Percentiles rank a stretch among this genome's conserved stretches.
Evolutionary conservation across 371 early-diverging fungal species (phyloP).

Genomic region (Mucor velutinosus): DNA sequence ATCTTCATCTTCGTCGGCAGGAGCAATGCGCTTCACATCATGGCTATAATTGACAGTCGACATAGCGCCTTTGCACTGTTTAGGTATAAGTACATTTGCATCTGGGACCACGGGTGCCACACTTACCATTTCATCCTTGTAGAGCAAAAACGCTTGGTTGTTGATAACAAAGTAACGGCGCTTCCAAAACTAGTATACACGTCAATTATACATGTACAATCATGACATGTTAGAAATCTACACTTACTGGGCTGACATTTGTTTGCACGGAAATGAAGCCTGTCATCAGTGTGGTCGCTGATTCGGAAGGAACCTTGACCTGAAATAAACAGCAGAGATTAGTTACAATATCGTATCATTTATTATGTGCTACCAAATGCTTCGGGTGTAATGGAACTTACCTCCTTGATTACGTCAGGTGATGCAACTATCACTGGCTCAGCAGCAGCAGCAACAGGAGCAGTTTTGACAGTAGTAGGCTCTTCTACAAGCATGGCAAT

Average conservation of each 20-base stretch:
- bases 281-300: conserved; percentile 12
- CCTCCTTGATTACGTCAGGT: neutral
- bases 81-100: too few species aligned
- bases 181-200: conserved; percentile 38
- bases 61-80: conserved; percentile 38
- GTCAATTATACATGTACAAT: neutral
- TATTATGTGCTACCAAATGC: neutral
- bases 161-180: conserved; percentile 53
- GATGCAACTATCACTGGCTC: neutral
- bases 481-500: neutral
- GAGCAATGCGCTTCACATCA: conserved; percentile 27
- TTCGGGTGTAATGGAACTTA: neutral
- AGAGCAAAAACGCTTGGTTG: conserved; percentile 33
- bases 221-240: neutral
- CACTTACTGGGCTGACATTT: conserved; percentile 27
- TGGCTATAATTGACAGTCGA: conserved; percentile 43
- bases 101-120: neutral
- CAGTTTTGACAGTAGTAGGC: neutral
- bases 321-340: conserved; percentile 1
- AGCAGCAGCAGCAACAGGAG: neutral
- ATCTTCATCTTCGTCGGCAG: conserved; percentile 42
- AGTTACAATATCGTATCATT: neutral
- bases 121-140: conserved; percentile 45
- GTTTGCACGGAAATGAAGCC: conserved; percentile 36
- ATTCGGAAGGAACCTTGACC: conserved; percentile 2